These are phyloP conservation scores for Sugiyamaella floridensis DNA, from an alignment of 805 yeast species.

Conservation along the genomic window DNA sequence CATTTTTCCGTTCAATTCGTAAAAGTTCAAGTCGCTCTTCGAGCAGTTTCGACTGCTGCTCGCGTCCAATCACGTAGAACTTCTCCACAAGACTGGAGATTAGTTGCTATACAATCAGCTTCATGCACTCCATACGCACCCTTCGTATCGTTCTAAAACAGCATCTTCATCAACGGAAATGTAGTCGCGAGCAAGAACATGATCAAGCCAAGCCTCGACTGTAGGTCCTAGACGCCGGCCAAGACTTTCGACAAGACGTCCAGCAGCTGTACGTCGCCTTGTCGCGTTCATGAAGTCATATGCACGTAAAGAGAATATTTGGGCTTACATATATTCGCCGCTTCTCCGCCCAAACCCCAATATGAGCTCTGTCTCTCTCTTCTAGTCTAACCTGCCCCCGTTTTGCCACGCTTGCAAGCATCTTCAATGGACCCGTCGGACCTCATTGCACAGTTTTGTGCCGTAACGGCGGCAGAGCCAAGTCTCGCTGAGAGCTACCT, in stretches of 20 bases:
- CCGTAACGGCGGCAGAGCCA: conserved; percentile 72
- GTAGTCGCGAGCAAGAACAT: conserved; percentile 30
- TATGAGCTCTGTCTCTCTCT: neutral
- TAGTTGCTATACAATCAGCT: neutral
- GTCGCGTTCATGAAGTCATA: neutral
- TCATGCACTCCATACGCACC: neutral
- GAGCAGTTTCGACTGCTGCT: conserved; percentile 25
- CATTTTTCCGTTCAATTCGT: conserved; percentile 11
- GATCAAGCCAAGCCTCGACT: conserved; percentile 22
- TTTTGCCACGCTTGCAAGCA: neutral
- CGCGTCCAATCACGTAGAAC: conserved; percentile 25
- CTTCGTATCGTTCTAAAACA: conserved; percentile 17
- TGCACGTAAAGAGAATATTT: neutral
- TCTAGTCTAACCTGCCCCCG: neutral
- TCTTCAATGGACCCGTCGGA: conserved; percentile 24
- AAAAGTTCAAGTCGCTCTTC: conserved; percentile 15
- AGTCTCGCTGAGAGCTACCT: conserved; percentile 67
- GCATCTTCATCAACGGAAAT: conserved; percentile 11
- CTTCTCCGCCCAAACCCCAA: neutral
- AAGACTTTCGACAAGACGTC: neutral
- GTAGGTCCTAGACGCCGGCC: neutral
- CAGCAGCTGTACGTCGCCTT: neutral
- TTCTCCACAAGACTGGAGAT: conserved; percentile 21
- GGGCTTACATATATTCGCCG: neutral
- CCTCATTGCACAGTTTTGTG: conserved; percentile 62